These are phyloP conservation scores for Camellia sinensis DNA, from an alignment of 148 eudicot genomes.

Conservation along the genomic window DNA sequence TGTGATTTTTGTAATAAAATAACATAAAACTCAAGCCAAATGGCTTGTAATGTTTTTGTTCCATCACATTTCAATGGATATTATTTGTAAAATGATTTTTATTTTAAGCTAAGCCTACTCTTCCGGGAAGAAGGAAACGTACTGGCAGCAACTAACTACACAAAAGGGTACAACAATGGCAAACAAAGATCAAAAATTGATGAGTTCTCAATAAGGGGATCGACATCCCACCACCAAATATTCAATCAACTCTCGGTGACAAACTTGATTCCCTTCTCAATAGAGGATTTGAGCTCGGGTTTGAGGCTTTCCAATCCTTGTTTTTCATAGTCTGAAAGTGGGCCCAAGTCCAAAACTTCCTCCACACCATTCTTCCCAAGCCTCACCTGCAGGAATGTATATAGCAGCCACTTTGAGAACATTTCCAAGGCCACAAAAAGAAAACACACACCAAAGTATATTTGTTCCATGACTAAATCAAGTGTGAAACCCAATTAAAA, in stretches of 20 bases:
- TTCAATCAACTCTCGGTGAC: constrained; percentile 41
- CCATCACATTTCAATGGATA: background rate
- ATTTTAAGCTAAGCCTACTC: constrained; percentile 5
- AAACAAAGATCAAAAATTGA: background rate
- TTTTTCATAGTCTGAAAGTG: constrained; percentile 67
- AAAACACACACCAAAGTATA: background rate
- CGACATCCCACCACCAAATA: background rate
- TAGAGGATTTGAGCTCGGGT: constrained; percentile 73
- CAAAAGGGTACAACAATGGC: background rate
- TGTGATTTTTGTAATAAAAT: too few species aligned
- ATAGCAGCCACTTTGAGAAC: background rate
- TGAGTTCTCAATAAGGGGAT: background rate
- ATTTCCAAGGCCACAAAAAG: background rate
- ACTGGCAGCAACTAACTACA: constrained; percentile 1
- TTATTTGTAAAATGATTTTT: background rate
- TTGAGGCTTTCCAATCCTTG: constrained; percentile 64
- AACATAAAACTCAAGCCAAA: too few species aligned
- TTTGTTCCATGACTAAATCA: background rate
- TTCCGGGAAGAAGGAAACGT: background rate
- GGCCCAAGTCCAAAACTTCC: constrained; percentile 68
- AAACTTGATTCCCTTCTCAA: constrained; percentile 76
- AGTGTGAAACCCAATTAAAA: background rate
- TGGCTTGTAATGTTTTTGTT: background rate
- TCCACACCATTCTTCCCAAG: constrained; percentile 98
- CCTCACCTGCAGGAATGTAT: constrained; percentile 57